Conservation (phyloP, 1,139 yeast genomes). For the Lodderomyces margitis region DNA sequence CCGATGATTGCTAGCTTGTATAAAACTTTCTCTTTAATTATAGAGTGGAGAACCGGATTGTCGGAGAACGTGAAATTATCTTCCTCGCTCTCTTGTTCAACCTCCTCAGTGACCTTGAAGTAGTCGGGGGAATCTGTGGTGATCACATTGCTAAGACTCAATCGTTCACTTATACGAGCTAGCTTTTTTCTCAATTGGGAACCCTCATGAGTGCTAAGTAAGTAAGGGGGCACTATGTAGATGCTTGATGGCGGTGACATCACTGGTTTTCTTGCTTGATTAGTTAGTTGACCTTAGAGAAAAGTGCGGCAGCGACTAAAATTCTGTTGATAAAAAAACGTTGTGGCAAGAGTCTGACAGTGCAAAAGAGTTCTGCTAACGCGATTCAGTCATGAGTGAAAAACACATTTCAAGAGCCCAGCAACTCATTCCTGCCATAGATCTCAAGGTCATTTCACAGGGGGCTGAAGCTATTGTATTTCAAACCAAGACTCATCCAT, state of each 20-base stretch:
- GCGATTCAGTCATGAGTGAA: no score
- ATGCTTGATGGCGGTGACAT: slow-evolving; percentile 14
- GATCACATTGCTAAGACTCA: slow-evolving; percentile 30
- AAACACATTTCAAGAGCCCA: slow-evolving; percentile 41
- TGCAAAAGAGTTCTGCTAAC: no score
- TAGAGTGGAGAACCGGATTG: slow-evolving; percentile 31
- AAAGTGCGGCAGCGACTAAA: no score
- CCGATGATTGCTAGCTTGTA: slow-evolving; percentile 41
- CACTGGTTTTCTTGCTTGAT: no score
- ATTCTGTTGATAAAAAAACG: no score
- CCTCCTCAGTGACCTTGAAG: slow-evolving; percentile 12
- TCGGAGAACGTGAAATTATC: slow-evolving; percentile 24
- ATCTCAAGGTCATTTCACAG: slow-evolving; percentile 64
- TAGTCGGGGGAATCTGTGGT: slow-evolving; percentile 26
- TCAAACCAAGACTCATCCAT: slow-evolving; percentile 66
- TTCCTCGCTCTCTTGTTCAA: not conserved
- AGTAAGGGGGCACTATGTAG: slow-evolving; percentile 45
- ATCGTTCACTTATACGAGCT: slow-evolving; percentile 21
- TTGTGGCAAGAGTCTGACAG: no score
- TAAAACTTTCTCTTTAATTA: slow-evolving; percentile 34
- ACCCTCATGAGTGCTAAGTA: slow-evolving; percentile 40
- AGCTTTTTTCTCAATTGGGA: slow-evolving; percentile 30
- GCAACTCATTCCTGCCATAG: slow-evolving; percentile 44
- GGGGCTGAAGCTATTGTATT: slow-evolving; percentile 96
- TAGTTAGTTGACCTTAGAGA: not conserved